Conservation (phyloP, 441 rosid genomes). For the Adansonia rubrostipa region DNA sequence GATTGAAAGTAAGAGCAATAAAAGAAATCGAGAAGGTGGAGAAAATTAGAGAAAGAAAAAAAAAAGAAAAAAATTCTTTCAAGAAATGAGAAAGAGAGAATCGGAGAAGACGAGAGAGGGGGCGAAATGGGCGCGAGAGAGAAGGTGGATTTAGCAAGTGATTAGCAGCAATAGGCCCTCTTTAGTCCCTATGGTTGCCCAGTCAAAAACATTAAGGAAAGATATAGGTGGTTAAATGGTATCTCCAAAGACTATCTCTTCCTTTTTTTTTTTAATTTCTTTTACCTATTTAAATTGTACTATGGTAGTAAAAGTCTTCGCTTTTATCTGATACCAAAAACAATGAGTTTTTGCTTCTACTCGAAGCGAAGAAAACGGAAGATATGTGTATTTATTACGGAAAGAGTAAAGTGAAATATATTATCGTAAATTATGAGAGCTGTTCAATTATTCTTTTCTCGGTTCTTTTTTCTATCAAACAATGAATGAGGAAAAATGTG, state of each 20-base stretch:
- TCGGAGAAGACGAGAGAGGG: slow-evolving; percentile 39
- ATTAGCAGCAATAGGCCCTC: slow-evolving; percentile 16
- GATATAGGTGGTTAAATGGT: slow-evolving; percentile 15
- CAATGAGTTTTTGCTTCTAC: neutral
- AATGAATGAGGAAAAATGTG: no score
- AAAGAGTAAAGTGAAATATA: neutral
- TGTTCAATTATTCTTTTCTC: neutral
- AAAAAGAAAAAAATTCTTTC: neutral
- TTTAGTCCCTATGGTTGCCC: slow-evolving; percentile 30
- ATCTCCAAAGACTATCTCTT: neutral
- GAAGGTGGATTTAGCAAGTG: slow-evolving; percentile 41
- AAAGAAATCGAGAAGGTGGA: neutral
- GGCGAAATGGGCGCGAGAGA: slow-evolving; percentile 51
- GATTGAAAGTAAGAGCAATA: neutral
- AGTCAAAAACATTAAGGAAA: slow-evolving; percentile 38
- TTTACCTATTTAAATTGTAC: neutral
- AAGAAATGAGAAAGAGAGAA: slow-evolving; percentile 26
- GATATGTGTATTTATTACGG: neutral
- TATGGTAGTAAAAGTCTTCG: neutral
- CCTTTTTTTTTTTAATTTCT: neutral
- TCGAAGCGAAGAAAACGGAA: neutral
- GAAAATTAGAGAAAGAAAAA: neutral
- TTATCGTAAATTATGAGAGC: neutral
- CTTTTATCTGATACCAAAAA: neutral
- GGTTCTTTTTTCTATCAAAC: neutral